Conservation (phyloP, 257 asterid genomes). For the Fraxinus quadrangulata region DNA sequence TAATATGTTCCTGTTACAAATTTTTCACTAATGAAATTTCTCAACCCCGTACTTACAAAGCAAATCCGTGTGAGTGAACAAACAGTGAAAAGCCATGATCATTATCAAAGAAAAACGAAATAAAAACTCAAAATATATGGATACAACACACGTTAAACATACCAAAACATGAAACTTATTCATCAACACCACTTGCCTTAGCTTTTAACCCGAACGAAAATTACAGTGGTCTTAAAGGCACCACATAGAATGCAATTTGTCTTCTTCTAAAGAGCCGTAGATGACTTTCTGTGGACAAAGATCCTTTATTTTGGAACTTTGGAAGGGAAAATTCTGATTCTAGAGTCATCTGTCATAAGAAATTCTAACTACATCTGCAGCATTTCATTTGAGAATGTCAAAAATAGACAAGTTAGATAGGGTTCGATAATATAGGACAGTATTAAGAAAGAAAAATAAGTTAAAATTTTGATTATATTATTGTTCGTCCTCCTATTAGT, state of each 20-base stretch:
- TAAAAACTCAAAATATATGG: slow-evolving; percentile 12
- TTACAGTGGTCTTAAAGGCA: not conserved
- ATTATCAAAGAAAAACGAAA: slow-evolving; percentile 18
- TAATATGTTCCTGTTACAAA: not conserved
- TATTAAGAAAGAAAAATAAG: not conserved
- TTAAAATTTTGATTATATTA: not conserved
- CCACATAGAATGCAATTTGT: slow-evolving; percentile 13
- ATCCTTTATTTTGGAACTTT: slow-evolving; percentile 28
- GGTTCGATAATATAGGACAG: not conserved
- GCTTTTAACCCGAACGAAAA: not conserved
- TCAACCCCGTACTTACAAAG: slow-evolving; percentile 22
- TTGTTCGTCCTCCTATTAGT: not conserved
- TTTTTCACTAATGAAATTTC: not conserved
- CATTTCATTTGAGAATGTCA: slow-evolving; percentile 21
- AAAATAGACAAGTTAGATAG: slow-evolving; percentile 8
- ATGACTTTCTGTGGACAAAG: slow-evolving; percentile 16
- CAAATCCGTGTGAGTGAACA: slow-evolving; percentile 26
- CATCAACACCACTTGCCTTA: slow-evolving; percentile 22
- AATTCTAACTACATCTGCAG: slow-evolving; percentile 25
- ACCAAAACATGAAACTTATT: slow-evolving; percentile 20
- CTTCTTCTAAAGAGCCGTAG: slow-evolving; percentile 20
- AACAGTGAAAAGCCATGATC: not conserved
- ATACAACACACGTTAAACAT: slow-evolving; percentile 27
- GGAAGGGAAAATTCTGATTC: slow-evolving; percentile 14
- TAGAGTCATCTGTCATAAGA: slow-evolving; percentile 19